phyloP scores from a whole-genome alignment of 305 asterid genomes.

The Fraxinus sp. region DNA sequence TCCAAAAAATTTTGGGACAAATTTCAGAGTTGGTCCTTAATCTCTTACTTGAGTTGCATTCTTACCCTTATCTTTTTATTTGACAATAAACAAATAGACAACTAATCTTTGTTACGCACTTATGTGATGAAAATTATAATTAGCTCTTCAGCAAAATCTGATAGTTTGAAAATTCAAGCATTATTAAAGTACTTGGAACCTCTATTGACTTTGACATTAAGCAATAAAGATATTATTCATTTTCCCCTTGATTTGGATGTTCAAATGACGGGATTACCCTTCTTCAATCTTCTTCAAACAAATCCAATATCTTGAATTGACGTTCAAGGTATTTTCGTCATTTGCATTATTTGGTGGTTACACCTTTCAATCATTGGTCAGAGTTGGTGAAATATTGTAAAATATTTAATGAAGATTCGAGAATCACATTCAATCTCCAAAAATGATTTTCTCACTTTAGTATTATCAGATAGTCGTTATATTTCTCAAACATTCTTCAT shows the following conservation, averaged over 20 bases:
- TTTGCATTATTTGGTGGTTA: background rate
- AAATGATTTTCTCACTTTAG: background rate
- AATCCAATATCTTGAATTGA: background rate
- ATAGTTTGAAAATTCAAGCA: background rate
- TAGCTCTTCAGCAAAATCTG: background rate
- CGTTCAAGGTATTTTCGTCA: background rate
- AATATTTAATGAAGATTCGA: background rate
- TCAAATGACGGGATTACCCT: background rate
- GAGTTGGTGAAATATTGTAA: background rate
- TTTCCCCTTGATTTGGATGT: background rate
- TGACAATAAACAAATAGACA: background rate
- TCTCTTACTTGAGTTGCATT: background rate
- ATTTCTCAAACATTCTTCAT: background rate
- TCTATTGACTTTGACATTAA: background rate
- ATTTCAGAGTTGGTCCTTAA: constrained; percentile 35
- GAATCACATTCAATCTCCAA: background rate
- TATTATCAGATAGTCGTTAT: background rate
- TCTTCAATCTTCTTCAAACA: background rate
- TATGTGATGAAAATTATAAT: background rate
- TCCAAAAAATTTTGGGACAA: background rate
- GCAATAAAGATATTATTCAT: background rate
- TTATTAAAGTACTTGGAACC: background rate
- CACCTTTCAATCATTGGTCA: background rate
- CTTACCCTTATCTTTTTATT: background rate
- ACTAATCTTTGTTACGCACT: background rate